Evolutionary conservation across 345 rosid genomes (phyloP).

Genomic region (Arabidopsis arenosa): DNA sequence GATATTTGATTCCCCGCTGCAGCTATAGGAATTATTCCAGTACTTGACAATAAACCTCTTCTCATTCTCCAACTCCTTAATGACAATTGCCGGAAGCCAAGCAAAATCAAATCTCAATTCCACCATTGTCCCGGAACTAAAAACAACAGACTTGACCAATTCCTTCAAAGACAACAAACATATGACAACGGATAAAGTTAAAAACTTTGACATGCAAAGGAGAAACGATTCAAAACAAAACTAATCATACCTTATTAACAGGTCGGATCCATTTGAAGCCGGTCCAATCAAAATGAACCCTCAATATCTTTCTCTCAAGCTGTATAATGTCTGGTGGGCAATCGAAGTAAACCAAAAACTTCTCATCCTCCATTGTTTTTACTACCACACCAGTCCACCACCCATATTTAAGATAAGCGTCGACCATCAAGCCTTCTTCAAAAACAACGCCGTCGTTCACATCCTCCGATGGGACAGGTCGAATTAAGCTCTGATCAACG

Average conservation of each 20-base stretch:
- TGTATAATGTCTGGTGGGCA: conserved; percentile 51
- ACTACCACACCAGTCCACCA: conserved; percentile 61
- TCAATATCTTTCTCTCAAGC: conserved; percentile 49
- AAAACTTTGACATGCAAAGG: neutral
- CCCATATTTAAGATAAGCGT: conserved; percentile 44
- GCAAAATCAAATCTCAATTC: neutral
- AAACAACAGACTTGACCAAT: neutral
- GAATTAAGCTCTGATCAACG: conserved; percentile 19
- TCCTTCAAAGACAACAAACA: neutral
- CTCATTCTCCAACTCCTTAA: neutral
- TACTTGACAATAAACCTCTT: neutral
- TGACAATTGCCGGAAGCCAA: neutral
- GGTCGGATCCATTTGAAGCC: conserved; percentile 54
- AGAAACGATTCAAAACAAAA: neutral
- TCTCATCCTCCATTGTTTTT: conserved; percentile 43
- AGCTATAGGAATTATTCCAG: neutral
- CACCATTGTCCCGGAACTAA: neutral
- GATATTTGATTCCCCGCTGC: neutral
- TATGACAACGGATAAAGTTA: neutral
- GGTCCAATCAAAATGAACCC: conserved; percentile 55
- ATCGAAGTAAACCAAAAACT: conserved; percentile 50
- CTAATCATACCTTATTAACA: conserved; percentile 40
- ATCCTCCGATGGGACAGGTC: conserved; percentile 55
- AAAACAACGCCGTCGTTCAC: conserved; percentile 13
- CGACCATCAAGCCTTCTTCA: conserved; percentile 46